phyloP scores from a whole-genome alignment of 768 basidiomycete genomes.

The Cystofilobasidium capitatum region DNA sequence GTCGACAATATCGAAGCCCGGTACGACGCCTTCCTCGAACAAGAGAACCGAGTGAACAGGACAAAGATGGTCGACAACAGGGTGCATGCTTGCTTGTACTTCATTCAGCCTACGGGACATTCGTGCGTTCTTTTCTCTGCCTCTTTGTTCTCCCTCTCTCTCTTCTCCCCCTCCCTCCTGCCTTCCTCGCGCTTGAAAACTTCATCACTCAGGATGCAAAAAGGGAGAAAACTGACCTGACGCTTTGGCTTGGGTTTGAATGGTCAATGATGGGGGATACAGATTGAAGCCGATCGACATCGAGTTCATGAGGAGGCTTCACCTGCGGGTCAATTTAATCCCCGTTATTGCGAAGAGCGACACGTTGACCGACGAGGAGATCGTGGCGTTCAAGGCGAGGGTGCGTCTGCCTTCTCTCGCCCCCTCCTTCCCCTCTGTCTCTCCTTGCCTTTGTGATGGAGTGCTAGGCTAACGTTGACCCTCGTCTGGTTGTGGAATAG shows the following conservation, averaged over 20 bases:
- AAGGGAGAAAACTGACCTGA: slow-evolving; percentile 1
- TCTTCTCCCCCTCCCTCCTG: slow-evolving; percentile 18
- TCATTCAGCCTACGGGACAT: slow-evolving; percentile 97
- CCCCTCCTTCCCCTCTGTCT: neutral
- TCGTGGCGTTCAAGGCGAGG: slow-evolving; percentile 81
- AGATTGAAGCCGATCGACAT: slow-evolving; percentile 97
- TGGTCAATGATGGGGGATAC: too few species aligned
- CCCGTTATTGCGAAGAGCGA: slow-evolving; percentile 98
- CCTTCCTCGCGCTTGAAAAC: too few species aligned
- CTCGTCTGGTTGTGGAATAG: slow-evolving; percentile 42
- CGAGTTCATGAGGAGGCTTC: slow-evolving; percentile 95
- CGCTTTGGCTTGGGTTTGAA: too few species aligned
- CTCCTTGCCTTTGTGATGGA: neutral
- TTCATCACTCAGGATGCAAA: slow-evolving; percentile 13
- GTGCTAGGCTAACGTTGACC: neutral
- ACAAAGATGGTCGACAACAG: slow-evolving; percentile 90
- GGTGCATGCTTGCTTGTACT: slow-evolving; percentile 97
- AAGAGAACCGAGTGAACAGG: slow-evolving; percentile 96
- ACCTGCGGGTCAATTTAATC: slow-evolving; percentile 95
- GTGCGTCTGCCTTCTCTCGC: too few species aligned
- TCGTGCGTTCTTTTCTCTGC: slow-evolving; percentile 52
- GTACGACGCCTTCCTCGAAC: slow-evolving; percentile 93
- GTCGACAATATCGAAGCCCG: slow-evolving; percentile 96
- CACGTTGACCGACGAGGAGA: slow-evolving; percentile 93
- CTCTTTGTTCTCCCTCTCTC: neutral